Base-by-base conservation (phyloP, 768 basidiomycete genomes). In the Hypholoma sublateritium region DNA sequence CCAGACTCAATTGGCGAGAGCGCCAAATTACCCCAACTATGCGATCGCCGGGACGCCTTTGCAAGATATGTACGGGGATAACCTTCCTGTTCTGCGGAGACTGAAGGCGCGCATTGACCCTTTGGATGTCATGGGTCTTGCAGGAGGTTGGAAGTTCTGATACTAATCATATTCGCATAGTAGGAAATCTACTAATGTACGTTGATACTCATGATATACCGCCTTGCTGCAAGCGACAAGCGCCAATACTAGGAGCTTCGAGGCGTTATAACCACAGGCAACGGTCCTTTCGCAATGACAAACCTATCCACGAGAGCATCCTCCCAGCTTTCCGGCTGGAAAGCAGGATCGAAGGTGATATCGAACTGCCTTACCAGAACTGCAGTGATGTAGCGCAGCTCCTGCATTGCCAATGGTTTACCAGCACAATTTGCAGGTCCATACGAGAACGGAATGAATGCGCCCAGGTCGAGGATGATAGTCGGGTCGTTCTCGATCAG, bases 71-170 rank as follows among this genome's bases (percentile, higher is more conserved):
- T 87, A 83, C 59, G 85, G 83, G 2, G 59, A 43, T 2, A 82
- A 86, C 56, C 47, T 88, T 2, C 64, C 65, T 12, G 66, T 47
- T 50, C 61, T 87, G 57, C 58, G 65, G 53, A 58, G 51, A 11
- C 66, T 87, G 14, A 83, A 80, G 63, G 62, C 58, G 55, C 53
- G 47, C 19, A 73, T 82, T 51, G 87, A 89, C 66, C 87, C 86
- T 0, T 50, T 70, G 8, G 76, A 82, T 62, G 75, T 87, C 39
- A 89, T 89, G 86, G 79, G 77, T 14, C 77, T 87, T 16, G 76
- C 86, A n/a, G 86, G 86, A 5, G 87, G 86, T 6, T 87, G 79
- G 67, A 87, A 85, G 69, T 69, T 83, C 44, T 77, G 43, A 53
- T 41, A 32, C 28, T 9, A 32, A 9, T 32, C 9, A 32, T 9